Percentiles rank a stretch among this genome's conserved stretches.
These are phyloP conservation scores for Elsinoe ampelina DNA, from an alignment of 2,329 filamentous ascomycete genomes.

Conservation along the genomic window DNA sequence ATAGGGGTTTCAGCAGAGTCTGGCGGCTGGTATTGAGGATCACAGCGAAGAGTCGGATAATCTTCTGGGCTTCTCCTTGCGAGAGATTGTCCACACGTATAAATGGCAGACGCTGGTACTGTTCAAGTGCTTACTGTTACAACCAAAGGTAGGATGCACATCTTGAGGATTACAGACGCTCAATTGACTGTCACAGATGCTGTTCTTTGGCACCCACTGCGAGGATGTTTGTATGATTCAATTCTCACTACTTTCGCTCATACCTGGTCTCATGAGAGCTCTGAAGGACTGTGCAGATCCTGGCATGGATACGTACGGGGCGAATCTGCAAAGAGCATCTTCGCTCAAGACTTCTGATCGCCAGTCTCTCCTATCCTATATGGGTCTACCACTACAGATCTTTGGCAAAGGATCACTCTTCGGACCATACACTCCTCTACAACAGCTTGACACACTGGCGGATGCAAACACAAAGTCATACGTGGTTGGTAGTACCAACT, in stretches of 20 bases:
- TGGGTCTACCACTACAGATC: conserved; percentile 88
- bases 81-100: conserved; percentile 89
- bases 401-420: conserved; percentile 95
- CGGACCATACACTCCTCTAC: conserved; percentile 90
- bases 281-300: conserved; percentile 94
- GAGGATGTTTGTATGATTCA: conserved; percentile 97
- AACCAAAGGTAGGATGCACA: conserved; percentile 65
- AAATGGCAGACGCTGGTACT: conserved; percentile 89
- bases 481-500: conserved; percentile 94
- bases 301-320: conserved; percentile 76
- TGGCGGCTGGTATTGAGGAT: conserved; percentile 50
- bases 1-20: conserved; percentile 79
- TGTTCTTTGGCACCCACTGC: conserved; percentile 96
- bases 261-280: conserved; percentile 82
- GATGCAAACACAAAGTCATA: conserved; percentile 95
- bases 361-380: conserved; percentile 79
- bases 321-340: conserved; percentile 64
- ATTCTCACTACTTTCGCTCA: conserved; percentile 89
- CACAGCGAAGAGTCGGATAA: conserved; percentile 71
- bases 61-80: conserved; percentile 68
- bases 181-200: conserved; percentile 55
- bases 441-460: conserved; percentile 87
- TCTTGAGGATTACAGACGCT: background rate
- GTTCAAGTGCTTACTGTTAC: conserved; percentile 85
- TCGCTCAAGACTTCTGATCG: conserved; percentile 87